Conservation (phyloP, 139 green algal genomes). For the Mesotaenium endlicherianum region DNA sequence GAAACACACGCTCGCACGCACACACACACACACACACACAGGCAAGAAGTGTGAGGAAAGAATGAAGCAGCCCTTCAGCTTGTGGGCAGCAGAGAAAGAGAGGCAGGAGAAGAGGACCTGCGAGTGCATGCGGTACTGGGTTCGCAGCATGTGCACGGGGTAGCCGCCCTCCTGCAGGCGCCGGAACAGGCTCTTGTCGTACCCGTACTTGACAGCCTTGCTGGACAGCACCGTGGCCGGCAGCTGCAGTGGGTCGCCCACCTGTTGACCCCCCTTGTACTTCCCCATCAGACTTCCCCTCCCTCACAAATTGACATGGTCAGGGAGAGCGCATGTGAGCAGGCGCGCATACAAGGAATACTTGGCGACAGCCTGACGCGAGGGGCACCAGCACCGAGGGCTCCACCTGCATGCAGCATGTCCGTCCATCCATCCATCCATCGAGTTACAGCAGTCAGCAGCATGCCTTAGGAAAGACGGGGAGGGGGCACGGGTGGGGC, state of each 20-base stretch:
- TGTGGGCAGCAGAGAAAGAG: neutral
- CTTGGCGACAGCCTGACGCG: slow-evolving; percentile 26
- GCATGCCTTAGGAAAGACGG: neutral
- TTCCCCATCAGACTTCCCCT: neutral
- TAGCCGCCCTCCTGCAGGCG: slow-evolving; percentile 51
- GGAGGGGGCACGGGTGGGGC: neutral
- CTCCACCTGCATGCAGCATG: slow-evolving; percentile 47
- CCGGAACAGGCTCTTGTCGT: slow-evolving; percentile 52
- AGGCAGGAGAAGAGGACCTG: neutral
- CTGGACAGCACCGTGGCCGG: slow-evolving; percentile 58
- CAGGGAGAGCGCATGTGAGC: neutral
- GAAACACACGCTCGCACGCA: slow-evolving; percentile 19
- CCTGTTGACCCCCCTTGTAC: slow-evolving; percentile 3
- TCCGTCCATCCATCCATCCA: neutral
- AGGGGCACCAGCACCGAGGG: slow-evolving; percentile 53
- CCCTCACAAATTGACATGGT: neutral
- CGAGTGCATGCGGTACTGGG: slow-evolving; percentile 61
- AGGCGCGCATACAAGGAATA: slow-evolving; percentile 31
- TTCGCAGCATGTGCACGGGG: slow-evolving; percentile 52
- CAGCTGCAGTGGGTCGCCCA: slow-evolving; percentile 59
- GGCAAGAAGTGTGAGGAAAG: neutral
- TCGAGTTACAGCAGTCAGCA: neutral
- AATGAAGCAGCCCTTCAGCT: neutral
- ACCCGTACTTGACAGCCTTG: slow-evolving; percentile 33
- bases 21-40: slow-evolving; percentile 15